These are phyloP conservation scores for Hortaea werneckii DNA, from an alignment of 2,329 filamentous ascomycete genomes.

Conservation along the genomic window DNA sequence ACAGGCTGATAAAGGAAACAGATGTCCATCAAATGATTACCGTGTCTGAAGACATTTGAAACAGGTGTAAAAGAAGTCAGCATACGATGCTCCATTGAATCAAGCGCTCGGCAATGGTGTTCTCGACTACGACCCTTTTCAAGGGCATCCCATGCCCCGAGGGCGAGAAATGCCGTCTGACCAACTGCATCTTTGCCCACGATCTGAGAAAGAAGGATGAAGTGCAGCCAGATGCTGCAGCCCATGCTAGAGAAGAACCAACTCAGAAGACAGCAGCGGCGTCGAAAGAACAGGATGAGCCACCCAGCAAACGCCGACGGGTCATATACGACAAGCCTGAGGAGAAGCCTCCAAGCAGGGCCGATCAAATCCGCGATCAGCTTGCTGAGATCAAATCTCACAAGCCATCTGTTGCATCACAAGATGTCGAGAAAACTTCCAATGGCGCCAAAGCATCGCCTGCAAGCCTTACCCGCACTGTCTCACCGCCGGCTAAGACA, in stretches of 20 bases:
- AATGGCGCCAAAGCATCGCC: slow-evolving; percentile 1
- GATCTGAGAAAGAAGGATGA: slow-evolving; percentile 11
- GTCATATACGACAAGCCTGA: slow-evolving; percentile 19
- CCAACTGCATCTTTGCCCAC: slow-evolving; percentile 52
- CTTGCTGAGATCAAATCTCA: slow-evolving; percentile 6
- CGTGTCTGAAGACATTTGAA: too few species aligned
- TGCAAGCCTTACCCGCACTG: background rate
- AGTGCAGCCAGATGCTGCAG: too few species aligned
- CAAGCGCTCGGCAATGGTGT: slow-evolving; percentile 20
- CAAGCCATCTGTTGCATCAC: background rate
- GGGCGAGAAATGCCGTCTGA: slow-evolving; percentile 39
- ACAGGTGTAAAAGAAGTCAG: too few species aligned
- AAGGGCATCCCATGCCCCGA: slow-evolving; percentile 44
- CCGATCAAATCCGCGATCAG: slow-evolving; percentile 18
- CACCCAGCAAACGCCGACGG: slow-evolving; percentile 18
- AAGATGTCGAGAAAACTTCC: background rate
- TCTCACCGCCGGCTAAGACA: slow-evolving; percentile 5
- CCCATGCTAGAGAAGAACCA: too few species aligned
- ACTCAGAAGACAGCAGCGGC: background rate
- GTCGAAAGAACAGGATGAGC: background rate
- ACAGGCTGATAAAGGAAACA: too few species aligned
- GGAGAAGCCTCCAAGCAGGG: slow-evolving; percentile 21
- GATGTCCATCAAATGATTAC: too few species aligned
- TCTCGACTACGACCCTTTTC: slow-evolving; percentile 46
- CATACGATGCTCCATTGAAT: too few species aligned